Base-by-base conservation (phyloP, 2,329 filamentous ascomycete genomes). In the Hypoxylon sp. region DNA sequence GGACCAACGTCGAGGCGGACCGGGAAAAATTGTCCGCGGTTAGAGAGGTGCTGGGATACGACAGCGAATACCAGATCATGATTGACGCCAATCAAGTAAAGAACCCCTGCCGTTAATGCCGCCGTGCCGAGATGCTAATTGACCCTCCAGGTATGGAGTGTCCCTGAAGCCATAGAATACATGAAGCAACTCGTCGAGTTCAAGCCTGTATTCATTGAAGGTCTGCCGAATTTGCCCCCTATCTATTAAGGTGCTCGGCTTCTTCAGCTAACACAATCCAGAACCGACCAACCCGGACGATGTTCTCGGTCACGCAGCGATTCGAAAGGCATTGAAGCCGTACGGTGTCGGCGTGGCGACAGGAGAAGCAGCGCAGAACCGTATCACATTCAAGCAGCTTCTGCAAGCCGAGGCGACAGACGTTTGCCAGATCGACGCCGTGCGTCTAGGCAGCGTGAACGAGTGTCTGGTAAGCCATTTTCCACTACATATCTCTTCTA, bases 291-390 rank as follows among this genome's bases (percentile, higher is more conserved):
- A 87, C n/a, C 92, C 92, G 13, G 92, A 96, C 70, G 92, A 96
- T 73, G 87, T 96, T 57, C 86, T 94, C 53, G 92, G 92, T 57
- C 92, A 96, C 82, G 90, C 90, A 71, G 88, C 90, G 3, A 87
- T 96, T 68, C 87, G 90, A 48, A 88, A 93, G 62, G 91, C 91
- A 3, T 85, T 96, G 9, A 83, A 84, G 68, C 87, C 89, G 0
- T 81, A 87, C 71, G 84, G 84, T 54, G 91, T 96, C 68, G 91
- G 90, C 55, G 92, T 96, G 5, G 92, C 92, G 9, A 96, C 92
- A 0, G 92, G 92, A 62, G 92, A 96, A 78, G 96, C 96, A 90
- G 95, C 91, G 78, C 92, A 96, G 79, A 96, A 96, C 80, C 87
- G 92, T 33, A 90, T 96, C 66, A 86, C 96, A 70, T 96, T 96